Evolutionary conservation across 805 yeast genomes (phyloP), one percentile per base, ranked within the genome.

Genomic region (Metschnikowia anglica): DNA sequence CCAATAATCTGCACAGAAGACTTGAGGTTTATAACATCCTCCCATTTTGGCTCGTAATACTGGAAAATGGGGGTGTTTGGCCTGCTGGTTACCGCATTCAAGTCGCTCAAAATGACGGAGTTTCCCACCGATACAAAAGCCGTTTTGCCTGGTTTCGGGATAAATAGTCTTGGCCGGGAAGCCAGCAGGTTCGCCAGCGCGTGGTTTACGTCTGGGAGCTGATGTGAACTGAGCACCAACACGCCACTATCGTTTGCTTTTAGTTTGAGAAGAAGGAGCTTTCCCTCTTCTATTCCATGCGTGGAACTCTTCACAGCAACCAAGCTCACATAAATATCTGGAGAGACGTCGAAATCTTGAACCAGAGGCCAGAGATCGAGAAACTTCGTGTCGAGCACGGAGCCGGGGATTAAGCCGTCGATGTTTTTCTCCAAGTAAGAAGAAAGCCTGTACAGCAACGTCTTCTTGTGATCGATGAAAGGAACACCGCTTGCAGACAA

Each of bases 11-110:
- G 59, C 4, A 81, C 72, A 13, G 73, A 70, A 1, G 70, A 46
- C 46, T 78, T 79, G 49, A 90, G 75, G 5, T 73, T 65, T 10
- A 90, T 70, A 10, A 79, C 68, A 59, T 91, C 97, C 61, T 89
- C 96, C 96, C 96, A 90, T 53, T 82, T 74, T 3, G 78, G 72
- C 37, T 58, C 60, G 46, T 67, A 60, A 48, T 64, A 68, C 34
- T 53, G 56, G 18, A 50, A 43, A 17, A 50, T 50, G 2, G 62
- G 39, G 7, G 48, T 37, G 16, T 47, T 33, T 0, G 59, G 41
- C 19, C 56, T 54, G 10, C 59, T 56, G 37, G 61, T 63, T 2
- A 67, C 55, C 17, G 63, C 53, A 34, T 77, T 68, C 8, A 83
- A 66, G 52, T 86, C 95, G 1, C 85, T 73, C 41, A 90, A 55